Evolutionary conservation across 1,139 yeast species (phyloP).

Genomic region (Pichia cactophila): DNA sequence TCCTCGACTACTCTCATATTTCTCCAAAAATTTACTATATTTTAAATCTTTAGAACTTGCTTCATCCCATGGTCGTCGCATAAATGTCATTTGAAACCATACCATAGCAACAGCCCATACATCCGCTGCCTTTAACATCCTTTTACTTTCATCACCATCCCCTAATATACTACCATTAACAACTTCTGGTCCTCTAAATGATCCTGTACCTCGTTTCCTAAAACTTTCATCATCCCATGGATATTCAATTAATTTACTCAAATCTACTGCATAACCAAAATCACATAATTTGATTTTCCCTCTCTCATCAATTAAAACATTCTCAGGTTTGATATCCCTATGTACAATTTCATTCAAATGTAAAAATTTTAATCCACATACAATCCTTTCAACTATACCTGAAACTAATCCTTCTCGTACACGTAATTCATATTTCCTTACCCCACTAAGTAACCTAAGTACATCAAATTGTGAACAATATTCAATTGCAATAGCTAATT

Average conservation of each 20-base stretch:
- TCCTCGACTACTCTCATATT: conserved; percentile 10
- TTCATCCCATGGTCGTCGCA: conserved; percentile 43
- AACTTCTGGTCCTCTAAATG: conserved; percentile 52
- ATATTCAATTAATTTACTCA: conserved; percentile 22
- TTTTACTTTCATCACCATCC: conserved; percentile 14
- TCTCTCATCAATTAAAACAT: conserved; percentile 37
- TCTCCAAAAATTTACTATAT: conserved; percentile 23
- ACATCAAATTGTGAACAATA: conserved; percentile 43
- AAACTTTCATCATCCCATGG: conserved; percentile 23
- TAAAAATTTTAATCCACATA: conserved; percentile 39
- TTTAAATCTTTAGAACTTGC: conserved; percentile 28
- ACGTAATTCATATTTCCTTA: conserved; percentile 29
- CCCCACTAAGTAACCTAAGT: conserved; percentile 33
- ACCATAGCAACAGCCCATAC: conserved; percentile 47
- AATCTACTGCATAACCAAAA: conserved; percentile 43
- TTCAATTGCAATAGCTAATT: conserved; percentile 29
- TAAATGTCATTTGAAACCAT: conserved; percentile 38
- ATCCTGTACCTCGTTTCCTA: conserved; percentile 41
- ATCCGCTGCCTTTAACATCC: conserved; percentile 32
- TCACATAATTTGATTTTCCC: conserved; percentile 44
- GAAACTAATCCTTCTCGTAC: conserved; percentile 30
- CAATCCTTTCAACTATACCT: conserved; percentile 40
- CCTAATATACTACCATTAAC: conserved; percentile 20
- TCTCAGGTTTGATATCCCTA: conserved; percentile 52
- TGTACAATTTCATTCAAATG: conserved; percentile 41